A percentile compares a stretch with the other conserved stretches of the same genome.
phyloP scores from a whole-genome alignment of 495 filamentous ascomycete genomes.

The Penicillium soppii region DNA sequence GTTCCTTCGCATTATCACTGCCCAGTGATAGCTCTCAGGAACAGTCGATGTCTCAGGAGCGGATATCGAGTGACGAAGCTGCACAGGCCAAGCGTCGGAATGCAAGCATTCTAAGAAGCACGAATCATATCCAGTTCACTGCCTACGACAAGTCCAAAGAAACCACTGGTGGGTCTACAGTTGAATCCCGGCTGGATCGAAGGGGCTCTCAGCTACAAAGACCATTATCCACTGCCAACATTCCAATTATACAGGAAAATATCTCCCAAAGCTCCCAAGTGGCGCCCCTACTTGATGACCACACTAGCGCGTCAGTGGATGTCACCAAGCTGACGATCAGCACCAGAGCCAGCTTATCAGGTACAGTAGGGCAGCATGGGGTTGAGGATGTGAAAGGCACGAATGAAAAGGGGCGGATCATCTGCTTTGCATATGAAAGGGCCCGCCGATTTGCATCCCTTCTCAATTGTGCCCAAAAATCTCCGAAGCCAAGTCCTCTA shows the following conservation, averaged over 20 bases:
- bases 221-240: conserved; percentile 40
- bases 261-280: conserved; percentile 23
- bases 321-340: conserved; percentile 32
- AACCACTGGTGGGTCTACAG: conserved; percentile 22
- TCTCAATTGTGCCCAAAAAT: conserved; percentile 33
- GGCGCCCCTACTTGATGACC: conserved; percentile 24
- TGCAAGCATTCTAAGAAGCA: conserved; percentile 41
- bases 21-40: conserved; percentile 20
- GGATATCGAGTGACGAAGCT: conserved; percentile 17
- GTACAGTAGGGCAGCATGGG: conserved; percentile 29
- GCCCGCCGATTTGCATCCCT: conserved; percentile 36
- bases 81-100: conserved; percentile 39
- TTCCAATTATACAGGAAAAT: conserved; percentile 37
- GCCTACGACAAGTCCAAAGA: conserved; percentile 24
- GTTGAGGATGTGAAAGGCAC: conserved; percentile 17
- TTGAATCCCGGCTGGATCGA: conserved; percentile 29
- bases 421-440: conserved; percentile 35
- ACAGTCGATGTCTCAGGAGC: conserved; percentile 16
- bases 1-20: conserved; percentile 23
- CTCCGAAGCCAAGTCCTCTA: conserved; percentile 29
- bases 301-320: conserved; percentile 32
- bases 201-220: conserved; percentile 38
- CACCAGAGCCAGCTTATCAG: conserved; percentile 27
- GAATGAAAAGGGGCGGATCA: conserved; percentile 38
- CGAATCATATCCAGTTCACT: conserved; percentile 41